phyloP scores from a whole-genome alignment of 2,329 filamentous ascomycete genomes.

The Fusarium coicis region DNA sequence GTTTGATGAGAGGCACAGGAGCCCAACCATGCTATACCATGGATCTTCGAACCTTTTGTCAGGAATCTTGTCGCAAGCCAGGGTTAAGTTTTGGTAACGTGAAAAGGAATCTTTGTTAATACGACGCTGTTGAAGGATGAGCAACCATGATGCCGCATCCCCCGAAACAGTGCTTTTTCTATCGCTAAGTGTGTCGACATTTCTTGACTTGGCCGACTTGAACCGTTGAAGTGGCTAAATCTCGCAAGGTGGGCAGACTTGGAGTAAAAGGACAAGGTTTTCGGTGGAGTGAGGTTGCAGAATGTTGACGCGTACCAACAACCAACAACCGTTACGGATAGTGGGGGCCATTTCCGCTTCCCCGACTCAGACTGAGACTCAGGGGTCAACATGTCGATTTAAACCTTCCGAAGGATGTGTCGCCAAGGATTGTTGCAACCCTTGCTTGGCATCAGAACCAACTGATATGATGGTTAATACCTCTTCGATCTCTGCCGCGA shows the following conservation, averaged over 20 bases:
- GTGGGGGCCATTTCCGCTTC: background rate
- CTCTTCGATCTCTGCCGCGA: fast-evolving
- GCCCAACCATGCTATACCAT: background rate
- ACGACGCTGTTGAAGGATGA: background rate
- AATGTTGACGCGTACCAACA: background rate
- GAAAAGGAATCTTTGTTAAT: background rate
- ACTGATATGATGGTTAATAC: background rate
- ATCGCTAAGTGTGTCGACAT: background rate
- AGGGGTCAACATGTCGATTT: background rate
- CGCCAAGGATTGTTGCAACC: background rate
- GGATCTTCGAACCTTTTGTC: background rate
- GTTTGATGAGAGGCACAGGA: background rate
- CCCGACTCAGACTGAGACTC: background rate
- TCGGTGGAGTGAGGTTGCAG: background rate
- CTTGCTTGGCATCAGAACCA: background rate
- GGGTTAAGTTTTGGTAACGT: background rate
- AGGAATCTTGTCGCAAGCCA: background rate
- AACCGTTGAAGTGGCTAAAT: background rate
- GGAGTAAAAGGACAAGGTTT: background rate
- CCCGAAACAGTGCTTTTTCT: background rate
- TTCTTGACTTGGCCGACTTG: too few species aligned
- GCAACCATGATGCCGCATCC: background rate
- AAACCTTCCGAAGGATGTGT: background rate
- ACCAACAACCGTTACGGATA: background rate
- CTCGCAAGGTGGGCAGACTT: background rate